Evolutionary conservation across 805 yeast species (phyloP), one percentile per base, ranked within the genome.

Genomic region (Yarrowia sp.): DNA sequence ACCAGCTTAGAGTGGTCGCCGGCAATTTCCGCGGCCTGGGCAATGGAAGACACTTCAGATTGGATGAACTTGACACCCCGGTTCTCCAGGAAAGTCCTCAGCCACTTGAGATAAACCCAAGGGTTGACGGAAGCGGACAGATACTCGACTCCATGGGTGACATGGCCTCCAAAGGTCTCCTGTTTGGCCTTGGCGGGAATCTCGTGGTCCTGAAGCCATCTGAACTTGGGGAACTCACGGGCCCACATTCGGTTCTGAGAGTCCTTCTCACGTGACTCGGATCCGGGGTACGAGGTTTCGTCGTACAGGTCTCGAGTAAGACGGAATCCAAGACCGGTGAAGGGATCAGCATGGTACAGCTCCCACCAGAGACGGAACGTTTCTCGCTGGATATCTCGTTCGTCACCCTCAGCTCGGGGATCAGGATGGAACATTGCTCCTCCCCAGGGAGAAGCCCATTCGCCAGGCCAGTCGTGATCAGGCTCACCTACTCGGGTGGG

Each of bases 381-480:
- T 55, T 65, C 67, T 36, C 47, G 31, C 58, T 66, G 65, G 38
- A 65, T 45, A 42, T 31, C 18, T 15, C 55, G 64, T 13, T 42
- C 48, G 38, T 42, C 45, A 5, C 48, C 48, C 13, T 39, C 38
- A 5, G 48, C 62, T 31, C 48, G 41, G 11, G 62, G 62, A 11
- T 39, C 48, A 2, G 62, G 62, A 17, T 36, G 57, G 57, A 67
- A 68, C 38, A 69, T 58, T 18, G 71, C 71, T 8, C 71, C 71
- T n/a, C 71, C 71, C 69, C 68, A 69, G 14, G 69, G 69, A 45
- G 70, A 67, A 3, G 71, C 71, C 68, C 70, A 69, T 15, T 61
- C 45, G 5, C 68, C 68, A 13, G 50, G 43, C 70, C 70, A 68
- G 13, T 68, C 68, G 47, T 68, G 67, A 14, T 66, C 67, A 13